Percentiles rank a stretch among this genome's conserved stretches.
Conservation (phyloP, 805 yeast species). For the Starmerella stigmatis region DNA sequence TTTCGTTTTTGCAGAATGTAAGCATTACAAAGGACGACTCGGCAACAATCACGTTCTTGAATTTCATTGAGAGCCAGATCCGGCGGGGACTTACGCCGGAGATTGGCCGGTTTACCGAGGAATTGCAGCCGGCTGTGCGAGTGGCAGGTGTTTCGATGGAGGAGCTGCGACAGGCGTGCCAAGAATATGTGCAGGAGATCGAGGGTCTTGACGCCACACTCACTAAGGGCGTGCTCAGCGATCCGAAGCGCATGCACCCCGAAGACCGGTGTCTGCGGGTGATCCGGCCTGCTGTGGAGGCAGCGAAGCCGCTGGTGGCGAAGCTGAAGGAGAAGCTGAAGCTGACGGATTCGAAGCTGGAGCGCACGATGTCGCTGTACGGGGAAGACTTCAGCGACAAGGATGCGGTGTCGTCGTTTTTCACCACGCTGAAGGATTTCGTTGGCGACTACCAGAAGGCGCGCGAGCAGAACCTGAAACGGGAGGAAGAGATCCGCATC, state of each 20-base stretch:
- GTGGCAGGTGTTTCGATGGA: conserved; percentile 74
- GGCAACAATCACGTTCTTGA: conserved; percentile 79
- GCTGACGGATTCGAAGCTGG: conserved; percentile 54
- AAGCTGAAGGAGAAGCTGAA: conserved; percentile 54
- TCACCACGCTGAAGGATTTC: conserved; percentile 70
- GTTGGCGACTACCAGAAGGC: conserved; percentile 71
- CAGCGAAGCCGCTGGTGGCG: conserved; percentile 61
- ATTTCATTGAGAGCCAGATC: conserved; percentile 83
- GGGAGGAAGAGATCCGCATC: conserved; percentile 72
- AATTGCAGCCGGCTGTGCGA: conserved; percentile 45
- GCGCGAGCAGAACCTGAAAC: conserved; percentile 60
- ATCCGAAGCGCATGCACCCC: conserved; percentile 70
- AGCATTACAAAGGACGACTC: conserved; percentile 83
- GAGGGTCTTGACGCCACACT: conserved; percentile 63
- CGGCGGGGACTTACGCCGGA: conserved; percentile 69
- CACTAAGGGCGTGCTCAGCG: conserved; percentile 76
- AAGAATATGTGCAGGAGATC: conserved; percentile 48
- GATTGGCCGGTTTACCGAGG: conserved; percentile 61
- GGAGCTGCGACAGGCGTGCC: conserved; percentile 65
- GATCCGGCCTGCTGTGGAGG: conserved; percentile 57
- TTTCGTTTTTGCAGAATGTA: conserved; percentile 79
- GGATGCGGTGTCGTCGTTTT: conserved; percentile 56
- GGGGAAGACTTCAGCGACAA: conserved; percentile 82
- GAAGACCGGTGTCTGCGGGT: conserved; percentile 56
- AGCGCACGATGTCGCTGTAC: conserved; percentile 63